phyloP scores from a whole-genome alignment of 2,329 filamentous ascomycete species.

The Fusarium xyrophilum region DNA sequence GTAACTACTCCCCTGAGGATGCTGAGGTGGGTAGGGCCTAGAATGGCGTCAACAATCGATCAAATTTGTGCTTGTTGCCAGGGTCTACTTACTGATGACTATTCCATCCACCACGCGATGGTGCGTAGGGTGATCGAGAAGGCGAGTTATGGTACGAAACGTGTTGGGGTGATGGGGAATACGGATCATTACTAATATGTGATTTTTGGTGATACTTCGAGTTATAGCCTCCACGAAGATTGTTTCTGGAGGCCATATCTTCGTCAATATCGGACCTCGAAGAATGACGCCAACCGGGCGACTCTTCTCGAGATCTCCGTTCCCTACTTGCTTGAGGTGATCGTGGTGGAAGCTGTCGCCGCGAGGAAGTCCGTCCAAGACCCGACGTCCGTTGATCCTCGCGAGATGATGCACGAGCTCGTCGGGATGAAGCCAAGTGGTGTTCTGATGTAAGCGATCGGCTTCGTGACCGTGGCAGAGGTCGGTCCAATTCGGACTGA shows the following conservation, averaged over 20 bases:
- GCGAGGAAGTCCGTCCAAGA: conserved; percentile 27
- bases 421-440: conserved; percentile 30
- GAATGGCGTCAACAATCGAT: conserved; percentile 5
- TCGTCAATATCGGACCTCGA: conserved; percentile 60
- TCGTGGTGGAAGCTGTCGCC: conserved; percentile 37
- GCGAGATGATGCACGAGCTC: conserved; percentile 34
- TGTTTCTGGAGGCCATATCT: conserved; percentile 55
- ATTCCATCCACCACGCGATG: conserved; percentile 50
- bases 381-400: conserved; percentile 35
- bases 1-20: conserved; percentile 60
- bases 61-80: background rate
- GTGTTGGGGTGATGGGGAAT: conserved; percentile 53
- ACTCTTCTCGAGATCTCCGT: conserved; percentile 41
- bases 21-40: conserved; percentile 69
- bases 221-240: conserved; percentile 53
- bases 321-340: conserved; percentile 43
- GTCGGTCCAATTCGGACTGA: conserved; percentile 31
- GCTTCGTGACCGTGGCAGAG: conserved; percentile 36
- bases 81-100: conserved; percentile 50
- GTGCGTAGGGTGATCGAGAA: conserved; percentile 52
- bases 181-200: conserved; percentile 49
- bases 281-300: conserved; percentile 47
- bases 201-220: conserved; percentile 48
- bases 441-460: conserved; percentile 36
- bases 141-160: conserved; percentile 56